Base-by-base conservation (phyloP, 768 basidiomycete genomes). In the Imleria badia region DNA sequence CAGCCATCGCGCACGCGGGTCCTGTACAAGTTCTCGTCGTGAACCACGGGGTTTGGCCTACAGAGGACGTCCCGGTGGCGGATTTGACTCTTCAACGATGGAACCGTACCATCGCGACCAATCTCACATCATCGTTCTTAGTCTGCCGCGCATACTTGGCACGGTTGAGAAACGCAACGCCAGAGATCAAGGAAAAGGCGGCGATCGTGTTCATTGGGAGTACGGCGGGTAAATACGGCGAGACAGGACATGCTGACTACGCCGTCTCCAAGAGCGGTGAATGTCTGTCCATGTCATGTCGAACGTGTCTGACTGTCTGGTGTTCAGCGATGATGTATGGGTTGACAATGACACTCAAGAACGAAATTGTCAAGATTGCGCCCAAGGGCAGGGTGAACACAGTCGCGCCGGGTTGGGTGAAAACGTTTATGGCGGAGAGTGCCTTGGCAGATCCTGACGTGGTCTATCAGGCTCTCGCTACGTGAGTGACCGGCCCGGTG, bases 301-400 rank as follows among this genome's bases (percentile, higher is more conserved):
- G 38, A 7, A 11, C 8, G 17, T 9, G 39, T 26, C 39, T 48
- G 15, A 56, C 19, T 8, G 34, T 17, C 5, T 15, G 15, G n/a
- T n/a, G 44, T 33, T 17, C 19, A 86, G 86, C 81, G 6, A 77
- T 87, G 74, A 88, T 88, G 87, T 85, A 87, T 56, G 89, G 87
- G 1, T 64, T 90, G 33, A 81, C 80, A 5, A 70, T 84, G 60
- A 75, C 82, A 6, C 75, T 90, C 60, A 90, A 91, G 72, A 91
- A 90, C 66, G 88, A 91, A 70, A 89, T 90, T 50, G 88, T 91
- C 42, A 81, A 82, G 69, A 80, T 89, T 54, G 87, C 87, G 0
- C 85, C 87, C 0, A 76, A 69, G 51, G 89, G 80, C 0, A 76
- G 88, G n/a, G 87, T 89, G 4, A 90, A 90, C 59, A 75, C 76